A percentile compares a stretch with the other conserved stretches of the same genome.
phyloP scores from a whole-genome alignment of 148 eudicot genomes.

The Agrostemma githago region DNA sequence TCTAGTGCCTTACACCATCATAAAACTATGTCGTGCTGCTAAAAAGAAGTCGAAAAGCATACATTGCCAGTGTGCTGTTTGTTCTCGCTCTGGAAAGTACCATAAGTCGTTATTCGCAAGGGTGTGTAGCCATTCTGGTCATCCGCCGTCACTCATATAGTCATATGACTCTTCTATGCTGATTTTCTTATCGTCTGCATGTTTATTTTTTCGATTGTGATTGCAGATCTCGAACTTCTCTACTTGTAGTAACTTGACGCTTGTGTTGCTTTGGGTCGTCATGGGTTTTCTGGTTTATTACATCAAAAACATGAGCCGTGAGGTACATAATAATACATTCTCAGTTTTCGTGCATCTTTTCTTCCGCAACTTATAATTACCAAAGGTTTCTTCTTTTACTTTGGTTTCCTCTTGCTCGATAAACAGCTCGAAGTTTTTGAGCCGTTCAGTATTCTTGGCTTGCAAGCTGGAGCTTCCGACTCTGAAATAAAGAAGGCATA shows the following conservation, averaged over 20 bases:
- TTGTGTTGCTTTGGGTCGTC: constrained; percentile 82
- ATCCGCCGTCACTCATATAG: not conserved
- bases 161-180: not conserved
- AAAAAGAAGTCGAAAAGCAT: constrained; percentile 61
- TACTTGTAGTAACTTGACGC: constrained; percentile 74
- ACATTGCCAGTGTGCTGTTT: constrained; percentile 75
- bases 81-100: constrained; percentile 81
- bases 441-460: constrained; percentile 87
- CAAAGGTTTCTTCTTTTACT: not conserved
- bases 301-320: constrained; percentile 67
- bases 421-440: constrained; percentile 74
- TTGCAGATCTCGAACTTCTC: constrained; percentile 71
- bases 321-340: constrained; percentile 39
- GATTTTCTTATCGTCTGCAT: not conserved
- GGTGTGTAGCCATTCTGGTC: constrained; percentile 36
- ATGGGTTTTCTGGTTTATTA: constrained; percentile 70
- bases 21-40: constrained; percentile 67
- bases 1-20: constrained; percentile 83
- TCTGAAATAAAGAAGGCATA: constrained; percentile 87
- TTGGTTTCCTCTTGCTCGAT: constrained; percentile 5
- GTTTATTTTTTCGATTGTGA: not conserved
- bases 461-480: constrained; percentile 87
- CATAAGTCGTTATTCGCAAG: constrained; percentile 62
- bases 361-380: not conserved
- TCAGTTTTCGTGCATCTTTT: not conserved